Evolutionary conservation across 2,329 filamentous ascomycete species (phyloP).

Genomic region (Scedosporium minutisporum): DNA sequence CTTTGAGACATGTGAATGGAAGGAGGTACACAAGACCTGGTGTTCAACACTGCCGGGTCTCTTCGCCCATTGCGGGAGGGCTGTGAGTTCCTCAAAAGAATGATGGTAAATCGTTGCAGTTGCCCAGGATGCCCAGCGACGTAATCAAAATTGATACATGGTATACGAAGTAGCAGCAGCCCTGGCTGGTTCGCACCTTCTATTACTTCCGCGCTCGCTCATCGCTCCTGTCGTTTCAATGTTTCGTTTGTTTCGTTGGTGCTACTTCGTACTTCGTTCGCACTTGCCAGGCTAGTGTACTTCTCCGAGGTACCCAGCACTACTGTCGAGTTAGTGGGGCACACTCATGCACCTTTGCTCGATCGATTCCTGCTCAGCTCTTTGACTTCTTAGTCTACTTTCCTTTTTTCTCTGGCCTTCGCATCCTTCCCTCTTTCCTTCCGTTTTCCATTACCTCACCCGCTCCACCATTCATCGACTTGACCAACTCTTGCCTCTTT

Average conservation of each 20-base stretch:
- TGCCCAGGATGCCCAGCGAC: no score
- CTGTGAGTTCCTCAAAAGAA: neutral
- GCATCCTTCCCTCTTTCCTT: conserved; percentile 18
- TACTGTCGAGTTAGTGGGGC: conserved; percentile 1
- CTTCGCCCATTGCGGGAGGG: neutral
- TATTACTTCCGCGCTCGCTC: neutral
- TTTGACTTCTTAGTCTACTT: conserved; percentile 19
- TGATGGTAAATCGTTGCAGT: neutral
- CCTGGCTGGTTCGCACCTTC: neutral
- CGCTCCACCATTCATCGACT: conserved; percentile 21
- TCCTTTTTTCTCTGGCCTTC: conserved; percentile 18
- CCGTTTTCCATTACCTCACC: conserved; percentile 36
- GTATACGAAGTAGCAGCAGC: neutral
- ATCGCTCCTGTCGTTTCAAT: neutral
- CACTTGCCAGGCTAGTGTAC: neutral
- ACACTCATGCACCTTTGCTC: conserved; percentile 4
- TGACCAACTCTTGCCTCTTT: conserved; percentile 19
- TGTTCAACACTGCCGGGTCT: neutral
- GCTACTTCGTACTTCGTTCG: neutral
- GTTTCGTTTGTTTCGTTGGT: neutral
- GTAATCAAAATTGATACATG: no score
- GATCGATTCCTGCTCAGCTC: conserved; percentile 13
- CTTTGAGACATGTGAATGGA: no score
- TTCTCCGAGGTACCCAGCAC: conserved; percentile 4
- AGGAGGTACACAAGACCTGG: neutral